Base-by-base conservation (phyloP, 2,329 filamentous ascomycete species). In the Stylonectria norvegica region DNA sequence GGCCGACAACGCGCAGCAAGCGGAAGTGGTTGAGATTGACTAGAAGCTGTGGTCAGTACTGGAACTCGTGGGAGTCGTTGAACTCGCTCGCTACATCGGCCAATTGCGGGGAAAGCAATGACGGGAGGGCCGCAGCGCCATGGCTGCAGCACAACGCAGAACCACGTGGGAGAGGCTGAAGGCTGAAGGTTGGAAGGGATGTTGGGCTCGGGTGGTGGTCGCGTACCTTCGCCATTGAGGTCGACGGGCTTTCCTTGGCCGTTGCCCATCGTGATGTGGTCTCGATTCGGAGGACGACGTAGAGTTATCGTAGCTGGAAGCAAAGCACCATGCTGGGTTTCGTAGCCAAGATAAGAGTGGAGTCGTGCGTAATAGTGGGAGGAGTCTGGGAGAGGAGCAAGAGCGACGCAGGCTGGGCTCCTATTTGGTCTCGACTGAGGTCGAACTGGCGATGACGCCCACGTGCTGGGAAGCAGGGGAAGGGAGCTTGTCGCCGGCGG, bases 11-110 rank as follows among this genome's bases (percentile, higher is more conserved):
- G 61, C 93, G 85, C 52, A 97, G 73, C 40, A 98, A 77, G 53
- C 91, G 87, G 68, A 98, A 98, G 69, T 98, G 93, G 62, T 96
- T 96, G 56, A 98, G 83, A 66, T 91, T 97, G 56, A 95, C 93
- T 95, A 57, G 30, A 35, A 43, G 33, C 25, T 15, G 29, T 35
- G 30, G 30, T 29, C 30, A 31, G 31, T 28, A 31, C 20, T 28
- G 20, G 31, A 16, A 28, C 31, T 32, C 34, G 18, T 42, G n/a
- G n/a, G n/a, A n/a, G n/a, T 25, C 12, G 8, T 25, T 12, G 22
- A 7, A 7, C 8, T 25, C 22, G 22, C 22, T 25, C 22, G 7
- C 27, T 15, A 8, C 8, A 10, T 30, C 8, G 27, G 8, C 14
- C 36, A 40, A 42, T 40, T 34, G 43, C 45, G 53, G 52, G 30